Conservation (phyloP, 495 filamentous ascomycete genomes). For the Venustampulla echinocandica region DNA sequence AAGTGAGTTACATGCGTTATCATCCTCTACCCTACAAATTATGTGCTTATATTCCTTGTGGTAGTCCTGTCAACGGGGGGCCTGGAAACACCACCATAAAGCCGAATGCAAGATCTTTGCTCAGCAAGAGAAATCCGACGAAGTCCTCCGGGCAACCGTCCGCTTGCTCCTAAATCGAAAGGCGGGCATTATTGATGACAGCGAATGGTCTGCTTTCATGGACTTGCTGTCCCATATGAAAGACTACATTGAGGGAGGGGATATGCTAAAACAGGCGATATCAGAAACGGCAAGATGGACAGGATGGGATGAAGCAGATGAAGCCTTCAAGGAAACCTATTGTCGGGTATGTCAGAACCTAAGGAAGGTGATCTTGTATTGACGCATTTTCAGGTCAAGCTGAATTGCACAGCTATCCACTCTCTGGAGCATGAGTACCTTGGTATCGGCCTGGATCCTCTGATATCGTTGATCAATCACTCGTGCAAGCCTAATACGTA, state of each 20-base stretch:
- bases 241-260: background rate
- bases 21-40: background rate
- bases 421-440: background rate
- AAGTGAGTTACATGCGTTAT: background rate
- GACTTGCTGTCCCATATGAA: background rate
- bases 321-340: background rate
- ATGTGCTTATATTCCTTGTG: background rate
- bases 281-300: background rate
- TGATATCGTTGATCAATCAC: slow-evolving; percentile 1
- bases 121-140: background rate
- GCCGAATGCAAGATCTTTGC: background rate
- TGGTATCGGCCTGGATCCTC: slow-evolving; percentile 1
- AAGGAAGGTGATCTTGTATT: background rate
- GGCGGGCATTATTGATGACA: background rate
- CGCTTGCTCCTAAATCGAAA: background rate
- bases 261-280: background rate
- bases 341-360: background rate
- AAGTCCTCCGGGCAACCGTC: background rate
- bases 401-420: background rate
- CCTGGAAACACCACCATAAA: background rate
- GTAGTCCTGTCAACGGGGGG: background rate
- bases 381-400: background rate
- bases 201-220: background rate
- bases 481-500: slow-evolving; percentile 3
- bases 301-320: background rate